Base-by-base conservation (phyloP, 1,139 yeast genomes). In the Starmera stellimalicola region DNA sequence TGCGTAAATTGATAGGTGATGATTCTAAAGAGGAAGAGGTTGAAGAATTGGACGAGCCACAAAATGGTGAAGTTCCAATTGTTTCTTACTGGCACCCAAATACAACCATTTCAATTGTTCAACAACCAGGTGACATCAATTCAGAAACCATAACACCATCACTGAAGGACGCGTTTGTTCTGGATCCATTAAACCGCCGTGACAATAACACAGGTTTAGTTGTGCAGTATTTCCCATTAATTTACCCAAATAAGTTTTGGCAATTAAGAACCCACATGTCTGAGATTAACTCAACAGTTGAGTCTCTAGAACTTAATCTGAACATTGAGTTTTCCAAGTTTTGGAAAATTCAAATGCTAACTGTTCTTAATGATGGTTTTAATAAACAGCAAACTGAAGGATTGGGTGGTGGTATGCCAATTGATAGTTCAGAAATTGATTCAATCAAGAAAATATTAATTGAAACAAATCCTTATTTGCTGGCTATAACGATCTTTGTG, bases 191-290 rank as follows among this genome's bases (percentile, higher is more conserved):
- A 11, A 42, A 49, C 27, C 43, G 46, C 16, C 51, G 61, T 32
- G 62, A 57, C 37, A 49, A 41, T 40, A 37, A 32, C 18, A 51
- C 50, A 23, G 58, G 52, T 31, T 40, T 33, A 32, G 45, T 47
- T 22, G 37, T 44, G n/a, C 50, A 47, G 37, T 56, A 54, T 39
- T 56, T 50, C 41, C 66, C 67, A 25, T 37, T 55, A 14, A 36
- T 62, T 12, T 54, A 47, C 31, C 48, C 54, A 36, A 60, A 62
- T 42, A 52, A 54, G 33, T 61, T 62, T 37, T 62, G 66, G 66
- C 62, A 60, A 31, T 44, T 60, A 28, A 48, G 47, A 24, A 47
- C 53, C 17, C 63, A 62, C 37, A 48, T 60, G 56, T 32, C 33
- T 18, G 59, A 54, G 33, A 44, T 62, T 27, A 55, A 58, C 35